Conservation (phyloP, 1,284 basidiomycete species). For the Pterula multifida region DNA sequence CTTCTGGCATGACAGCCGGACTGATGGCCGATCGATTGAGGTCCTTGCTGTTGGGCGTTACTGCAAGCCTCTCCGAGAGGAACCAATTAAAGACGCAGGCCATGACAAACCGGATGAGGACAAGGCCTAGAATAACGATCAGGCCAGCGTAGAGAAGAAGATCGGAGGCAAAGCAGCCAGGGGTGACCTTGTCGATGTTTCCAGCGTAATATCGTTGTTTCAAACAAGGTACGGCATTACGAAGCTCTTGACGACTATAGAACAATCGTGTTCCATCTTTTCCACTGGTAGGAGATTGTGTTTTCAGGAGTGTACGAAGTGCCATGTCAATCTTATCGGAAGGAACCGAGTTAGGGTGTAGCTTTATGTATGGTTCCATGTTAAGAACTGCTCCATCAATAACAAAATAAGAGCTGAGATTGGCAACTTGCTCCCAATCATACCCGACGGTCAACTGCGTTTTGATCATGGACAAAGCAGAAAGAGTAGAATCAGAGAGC, state of each 20-base stretch:
- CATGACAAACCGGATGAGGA: constrained; percentile 90
- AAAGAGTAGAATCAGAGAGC: constrained; percentile 45
- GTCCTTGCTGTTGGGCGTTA: constrained; percentile 55
- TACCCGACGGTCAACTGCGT: constrained; percentile 69
- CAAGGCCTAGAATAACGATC: constrained; percentile 83
- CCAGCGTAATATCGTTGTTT: constrained; percentile 82
- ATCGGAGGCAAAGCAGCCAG: constrained; percentile 88
- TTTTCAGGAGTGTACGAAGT: constrained; percentile 64
- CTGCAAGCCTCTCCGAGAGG: constrained; percentile 69
- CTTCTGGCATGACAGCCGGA: constrained; percentile 92
- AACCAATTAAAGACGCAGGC: constrained; percentile 97
- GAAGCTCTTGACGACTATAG: constrained; percentile 56
- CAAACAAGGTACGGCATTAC: constrained; percentile 67
- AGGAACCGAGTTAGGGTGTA: constrained; percentile 58
- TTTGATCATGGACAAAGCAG: constrained; percentile 47
- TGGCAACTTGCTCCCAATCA: constrained; percentile 76
- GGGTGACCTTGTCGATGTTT: constrained; percentile 92
- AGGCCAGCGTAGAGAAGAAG: constrained; percentile 89
- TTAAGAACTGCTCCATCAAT: constrained; percentile 93
- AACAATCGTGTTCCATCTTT: constrained; percentile 88
- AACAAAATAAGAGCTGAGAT: constrained; percentile 65
- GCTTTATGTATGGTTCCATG: constrained; percentile 75
- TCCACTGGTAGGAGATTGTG: constrained; percentile 42
- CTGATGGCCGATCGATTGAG: constrained; percentile 72
- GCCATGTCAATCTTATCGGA: constrained; percentile 76